Evolutionary conservation across 2,329 filamentous ascomycete species (phyloP), one percentile per base, ranked within the genome.

Genomic region (Colletotrichum lentis): DNA sequence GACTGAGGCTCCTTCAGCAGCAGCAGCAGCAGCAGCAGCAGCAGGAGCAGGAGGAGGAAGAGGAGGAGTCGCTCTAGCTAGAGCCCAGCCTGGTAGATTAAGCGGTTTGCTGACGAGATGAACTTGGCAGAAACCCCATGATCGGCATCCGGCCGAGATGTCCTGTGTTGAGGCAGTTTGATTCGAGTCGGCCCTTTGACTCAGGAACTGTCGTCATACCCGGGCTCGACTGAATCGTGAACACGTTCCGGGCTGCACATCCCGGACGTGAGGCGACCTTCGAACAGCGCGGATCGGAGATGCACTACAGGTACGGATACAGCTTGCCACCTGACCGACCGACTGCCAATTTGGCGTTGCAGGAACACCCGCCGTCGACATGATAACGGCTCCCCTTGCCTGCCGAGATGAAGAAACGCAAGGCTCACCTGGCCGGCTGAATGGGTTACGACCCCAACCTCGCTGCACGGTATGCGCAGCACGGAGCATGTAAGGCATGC

Each of bases 81-180:
- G 31, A 35, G 31, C 31, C 31, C 27, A 24, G 16, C 44, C 39
- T 31, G n/a, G 49, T 47, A 62, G 57, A 64, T 54, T 64, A n/a
- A 50, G 37, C 55, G 50, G 58, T 20, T 8, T 16, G 43, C 41
- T 62, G 54, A 54, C 47, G 61, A 68, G 65, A 60, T 60, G 62
- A 68, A 68, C 65, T 68, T 65, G 65, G 62, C 62, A 56, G 41
- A 50, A 50, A 43, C 62, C 56, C 65, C 54, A 65, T 60, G 65
- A 68, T 68, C 65, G 62, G 62, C 65, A 68, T 52, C 65, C 65
- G 62, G 62, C 61, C 65, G 65, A 68, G 54, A 56, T 68, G 65
- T 46, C 49, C 56, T 44, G 18, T 44, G 14, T 65, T 20, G 24
- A 60, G 43, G 62, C 62, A 65, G 58, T 16, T 65, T 55, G 55